Evolutionary conservation across 495 filamentous ascomycete species (phyloP), one percentile per base, ranked within the genome.

Genomic region (Neurospora terricola): DNA sequence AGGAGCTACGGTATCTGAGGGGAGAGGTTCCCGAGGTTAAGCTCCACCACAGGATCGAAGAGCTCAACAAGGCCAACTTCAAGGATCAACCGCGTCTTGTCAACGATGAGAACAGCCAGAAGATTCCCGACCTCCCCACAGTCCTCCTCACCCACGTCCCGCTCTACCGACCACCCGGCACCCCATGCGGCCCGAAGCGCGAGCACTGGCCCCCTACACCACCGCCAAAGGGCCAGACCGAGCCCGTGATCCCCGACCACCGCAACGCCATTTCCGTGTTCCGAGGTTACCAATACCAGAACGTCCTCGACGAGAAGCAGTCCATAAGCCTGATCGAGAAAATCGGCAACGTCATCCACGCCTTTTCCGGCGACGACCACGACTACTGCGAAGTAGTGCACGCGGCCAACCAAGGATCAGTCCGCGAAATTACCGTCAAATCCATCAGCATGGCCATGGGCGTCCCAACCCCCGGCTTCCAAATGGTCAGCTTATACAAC

Each of bases 281-380:
- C 2, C 83, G 83, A 5, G 96, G 96, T 21, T 97, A 96, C 81
- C 96, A 98, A 79, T 99, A 99, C 80, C 95, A 98, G 80, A 99
- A 98, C 78, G 96, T 98, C 8, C 87, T 98, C 34, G 89, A 87
- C 16, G 87, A 88, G 43, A 83, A 88, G 6, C 88, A 97, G 72
- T 95, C 94, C 4, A 85, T 88, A 18, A 87, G 89, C 39, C 78
- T 98, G 16, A 81, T 97, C 36, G 86, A 90, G 27, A 90, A 89
- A 69, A 85, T 93, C 38, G 93, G 93, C 23, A 90, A 93, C 69
- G 89, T 97, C 21, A 81, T 85, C 40, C 90, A 94, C 70, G 90
- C 93, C 48, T 98, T 98, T 79, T 97, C 94, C 2, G 96, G 96
- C 2, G 96, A 99, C 77, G 96, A 99, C 80, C 96, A 99, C 81